phyloP scores from a whole-genome alignment of 2,329 filamentous ascomycete species.

The Aspergillus proliferans region DNA sequence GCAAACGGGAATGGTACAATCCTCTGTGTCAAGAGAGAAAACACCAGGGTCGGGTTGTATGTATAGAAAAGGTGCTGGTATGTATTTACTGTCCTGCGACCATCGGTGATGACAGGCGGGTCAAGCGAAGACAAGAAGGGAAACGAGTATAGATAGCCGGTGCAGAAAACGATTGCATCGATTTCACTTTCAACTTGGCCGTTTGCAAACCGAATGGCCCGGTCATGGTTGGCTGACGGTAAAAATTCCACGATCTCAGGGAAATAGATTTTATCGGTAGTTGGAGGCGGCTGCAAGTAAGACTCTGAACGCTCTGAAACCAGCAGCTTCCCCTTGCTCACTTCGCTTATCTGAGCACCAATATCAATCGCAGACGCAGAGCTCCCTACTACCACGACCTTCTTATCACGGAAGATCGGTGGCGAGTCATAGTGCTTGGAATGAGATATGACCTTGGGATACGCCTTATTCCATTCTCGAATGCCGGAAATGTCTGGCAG shows the following conservation, averaged over 20 bases:
- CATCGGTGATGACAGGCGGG: conserved; percentile 59
- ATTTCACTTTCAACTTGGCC: conserved; percentile 60
- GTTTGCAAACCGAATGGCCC: conserved; percentile 61
- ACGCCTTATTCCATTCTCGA: conserved; percentile 50
- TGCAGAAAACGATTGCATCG: conserved; percentile 78
- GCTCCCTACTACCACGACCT: conserved; percentile 77
- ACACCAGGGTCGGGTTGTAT: conserved; percentile 68
- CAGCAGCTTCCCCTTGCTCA: conserved; percentile 57
- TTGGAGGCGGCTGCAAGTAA: conserved; percentile 32
- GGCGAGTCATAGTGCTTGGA: conserved; percentile 74
- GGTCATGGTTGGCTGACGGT: conserved; percentile 46
- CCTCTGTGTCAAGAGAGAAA: conserved; percentile 68
- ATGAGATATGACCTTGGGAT: conserved; percentile 60
- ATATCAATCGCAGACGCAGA: conserved; percentile 82
- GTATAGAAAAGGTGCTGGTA: conserved; percentile 77
- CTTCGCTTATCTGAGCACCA: conserved; percentile 62
- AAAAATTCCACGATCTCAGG: conserved; percentile 50
- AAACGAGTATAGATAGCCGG: conserved; percentile 79
- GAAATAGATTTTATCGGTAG: conserved; percentile 51
- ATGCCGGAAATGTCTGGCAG: conserved; percentile 60
- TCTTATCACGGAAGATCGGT: conserved; percentile 58
- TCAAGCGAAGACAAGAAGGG: conserved; percentile 58
- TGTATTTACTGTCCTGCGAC: conserved; percentile 62
- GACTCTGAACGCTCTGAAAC: conserved; percentile 54
- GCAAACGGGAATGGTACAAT: conserved; percentile 82